A percentile compares a stretch with the other conserved stretches of the same genome.
Conservation (phyloP, 192 early-diverging fungal species). For the Coemansia sp. region DNA sequence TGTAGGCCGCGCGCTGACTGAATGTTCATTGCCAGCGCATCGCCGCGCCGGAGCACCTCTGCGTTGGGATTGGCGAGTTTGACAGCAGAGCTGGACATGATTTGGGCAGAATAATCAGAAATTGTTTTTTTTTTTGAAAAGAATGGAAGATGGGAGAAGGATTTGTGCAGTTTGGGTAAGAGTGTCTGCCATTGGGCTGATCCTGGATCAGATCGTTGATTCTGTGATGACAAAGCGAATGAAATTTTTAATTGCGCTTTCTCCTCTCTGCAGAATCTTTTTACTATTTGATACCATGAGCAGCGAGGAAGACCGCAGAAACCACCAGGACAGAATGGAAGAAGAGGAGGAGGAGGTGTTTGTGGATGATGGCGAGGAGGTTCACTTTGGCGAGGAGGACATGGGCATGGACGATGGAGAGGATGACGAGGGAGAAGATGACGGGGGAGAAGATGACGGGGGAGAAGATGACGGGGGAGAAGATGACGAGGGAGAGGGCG, state of each 20-base stretch:
- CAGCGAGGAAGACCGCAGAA: slow-evolving; percentile 43
- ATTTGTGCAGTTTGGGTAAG: too few species aligned
- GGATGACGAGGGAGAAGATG: slow-evolving; percentile 56
- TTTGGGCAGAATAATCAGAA: too few species aligned
- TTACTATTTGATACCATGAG: slow-evolving; percentile 20
- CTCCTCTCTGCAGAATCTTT: not conserved
- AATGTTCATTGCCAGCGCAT: slow-evolving; percentile 95
- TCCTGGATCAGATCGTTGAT: not conserved
- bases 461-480: slow-evolving; percentile 60
- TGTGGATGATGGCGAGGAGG: slow-evolving; percentile 37
- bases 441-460: slow-evolving; percentile 22
- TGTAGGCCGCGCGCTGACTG: slow-evolving; percentile 93
- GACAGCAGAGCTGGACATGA: slow-evolving; percentile 68
- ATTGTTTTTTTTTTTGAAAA: not conserved
- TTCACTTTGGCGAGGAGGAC: slow-evolving; percentile 42
- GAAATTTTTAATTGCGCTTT: not conserved
- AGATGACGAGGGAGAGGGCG: slow-evolving; percentile 4
- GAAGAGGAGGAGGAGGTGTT: slow-evolving; percentile 55
- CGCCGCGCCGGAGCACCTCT: slow-evolving; percentile 96
- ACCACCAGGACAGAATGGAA: slow-evolving; percentile 49
- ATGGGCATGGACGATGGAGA: slow-evolving; percentile 54
- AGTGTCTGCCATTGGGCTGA: too few species aligned
- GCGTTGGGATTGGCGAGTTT: slow-evolving; percentile 97
- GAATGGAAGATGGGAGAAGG: not conserved
- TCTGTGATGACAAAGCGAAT: not conserved